Conservation (phyloP, 257 asterid genomes). For the Solanum sitiens region DNA sequence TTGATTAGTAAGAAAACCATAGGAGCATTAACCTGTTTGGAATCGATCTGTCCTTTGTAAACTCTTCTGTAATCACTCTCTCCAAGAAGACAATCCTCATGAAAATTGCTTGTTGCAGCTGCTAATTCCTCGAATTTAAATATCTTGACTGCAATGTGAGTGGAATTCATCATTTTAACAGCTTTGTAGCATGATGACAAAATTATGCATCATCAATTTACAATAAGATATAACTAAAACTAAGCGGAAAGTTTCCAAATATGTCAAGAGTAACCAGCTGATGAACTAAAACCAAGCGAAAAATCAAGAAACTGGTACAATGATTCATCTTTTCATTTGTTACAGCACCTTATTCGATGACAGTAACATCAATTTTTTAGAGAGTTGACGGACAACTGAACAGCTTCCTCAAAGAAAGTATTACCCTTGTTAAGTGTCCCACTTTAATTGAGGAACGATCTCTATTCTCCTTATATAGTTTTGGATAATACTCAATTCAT, state of each 20-base stretch:
- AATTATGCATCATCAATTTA: neutral
- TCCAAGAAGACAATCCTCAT: neutral
- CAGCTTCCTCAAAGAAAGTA: neutral
- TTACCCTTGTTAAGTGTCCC: neutral
- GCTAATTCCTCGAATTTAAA: neutral
- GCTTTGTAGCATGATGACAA: neutral
- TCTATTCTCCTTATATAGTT: neutral
- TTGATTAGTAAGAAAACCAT: neutral
- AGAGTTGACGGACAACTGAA: neutral
- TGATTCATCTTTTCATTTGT: neutral
- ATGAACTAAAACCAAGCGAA: neutral
- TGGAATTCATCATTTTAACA: neutral
- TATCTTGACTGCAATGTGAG: neutral
- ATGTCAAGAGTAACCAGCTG: neutral
- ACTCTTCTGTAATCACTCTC: neutral
- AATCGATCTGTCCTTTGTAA: neutral
- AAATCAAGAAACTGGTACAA: neutral
- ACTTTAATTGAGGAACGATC: neutral
- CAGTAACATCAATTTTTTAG: neutral
- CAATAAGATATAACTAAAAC: neutral
- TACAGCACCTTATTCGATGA: neutral
- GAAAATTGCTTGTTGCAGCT: neutral
- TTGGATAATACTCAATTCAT: neutral
- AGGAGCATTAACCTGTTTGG: neutral
- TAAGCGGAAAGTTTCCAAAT: neutral